Evolutionary conservation across 345 rosid genomes (phyloP), one percentile per base, ranked within the genome.

Genomic region (Syzygium aqueum): DNA sequence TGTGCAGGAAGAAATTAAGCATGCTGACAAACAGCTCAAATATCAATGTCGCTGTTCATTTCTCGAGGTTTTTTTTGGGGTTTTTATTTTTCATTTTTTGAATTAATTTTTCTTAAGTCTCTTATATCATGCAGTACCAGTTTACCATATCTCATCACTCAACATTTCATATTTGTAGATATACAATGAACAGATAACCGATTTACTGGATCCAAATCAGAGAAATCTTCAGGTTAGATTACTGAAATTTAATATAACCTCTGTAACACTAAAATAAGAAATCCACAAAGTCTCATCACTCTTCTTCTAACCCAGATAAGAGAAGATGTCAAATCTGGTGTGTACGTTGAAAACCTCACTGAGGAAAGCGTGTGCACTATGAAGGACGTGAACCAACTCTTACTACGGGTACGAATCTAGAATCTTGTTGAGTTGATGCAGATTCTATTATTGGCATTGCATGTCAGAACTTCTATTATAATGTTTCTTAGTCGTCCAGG

Each of bases 21-120:
- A 98, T 84, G 92, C 92, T 6, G 97, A 94, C 59, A 93, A 93
- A 90, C 98, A 98, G 93, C 98, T 96, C 85, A 93, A 92, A 54
- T 98, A 98, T 90, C 99, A 96, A 89, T 98, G 99, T 86, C 98
- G 96, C 65, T 98, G 99, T 88, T 98, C 99, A 33, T 95, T 98
- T 91, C 97, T 98, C 21, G 98, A 98, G 99, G 99, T 98, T 85
- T 56, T 46, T 88, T 67, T 85, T 54, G 46, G 46, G 46, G 6
- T 85, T 25, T 86, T 56, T 51, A 65, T 73, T 84, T 21, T 83
- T 33, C 3, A 33, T 33, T 33, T 46, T 8, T 53, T 67, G 16
- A 37, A 3, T 85, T 22, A 8, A 28, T 37, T 33, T 57, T 89
- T 37, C 8, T 9, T 27, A 52, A 23, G n/a, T 78, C n/a, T 56